Base-by-base conservation (phyloP, 768 basidiomycete species). In the Agrocybe pediades region DNA sequence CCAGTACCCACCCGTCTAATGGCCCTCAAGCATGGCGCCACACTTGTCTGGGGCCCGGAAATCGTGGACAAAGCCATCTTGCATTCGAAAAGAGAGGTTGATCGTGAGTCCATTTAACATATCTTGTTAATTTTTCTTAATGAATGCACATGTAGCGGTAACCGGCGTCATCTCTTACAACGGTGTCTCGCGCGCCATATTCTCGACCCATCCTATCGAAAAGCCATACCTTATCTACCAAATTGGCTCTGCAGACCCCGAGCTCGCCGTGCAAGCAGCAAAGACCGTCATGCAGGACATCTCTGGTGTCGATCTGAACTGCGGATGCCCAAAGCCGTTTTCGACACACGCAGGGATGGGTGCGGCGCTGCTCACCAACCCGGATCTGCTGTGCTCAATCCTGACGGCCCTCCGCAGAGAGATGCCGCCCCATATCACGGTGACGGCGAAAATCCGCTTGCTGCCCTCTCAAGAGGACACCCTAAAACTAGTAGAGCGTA, bases 251-350 rank as follows among this genome's bases (percentile, higher is more conserved):
- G 79, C 95, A 6, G 82, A 90, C 64, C 95, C 95, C 2, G 86
- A 88, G 16, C 82, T 95, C 49, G 97, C 97, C 9, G 92, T 97
- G 2, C 81, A 94, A 73, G 96, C 97, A 1, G 95, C 97, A 4
- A 85, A 87, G 63, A 83, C 79, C 0, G 92, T 99, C 33, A 79
- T 87, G 71, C 74, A 90, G 27, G 97, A 99, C 63, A 86, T 99
- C 25, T 86, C 95, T 0, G 97, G 95, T 17, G 79, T 99, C 62
- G 97, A 98, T 68, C 86, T 99, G 55, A 98, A 98, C 68, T 98
- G 97, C 65, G 97, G 96, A 0, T 99, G 96, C 65, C 95, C 95
- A 0, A 96, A 96, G 63, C 91, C 95, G 0, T 98, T 98, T 71
- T 96, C 94, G 19, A 94, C 92, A 0, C 88, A 91, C 60, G 73